Evolutionary conservation across 441 rosid genomes (phyloP), one percentile per base, ranked within the genome.

Genomic region (Manihot esculenta): DNA sequence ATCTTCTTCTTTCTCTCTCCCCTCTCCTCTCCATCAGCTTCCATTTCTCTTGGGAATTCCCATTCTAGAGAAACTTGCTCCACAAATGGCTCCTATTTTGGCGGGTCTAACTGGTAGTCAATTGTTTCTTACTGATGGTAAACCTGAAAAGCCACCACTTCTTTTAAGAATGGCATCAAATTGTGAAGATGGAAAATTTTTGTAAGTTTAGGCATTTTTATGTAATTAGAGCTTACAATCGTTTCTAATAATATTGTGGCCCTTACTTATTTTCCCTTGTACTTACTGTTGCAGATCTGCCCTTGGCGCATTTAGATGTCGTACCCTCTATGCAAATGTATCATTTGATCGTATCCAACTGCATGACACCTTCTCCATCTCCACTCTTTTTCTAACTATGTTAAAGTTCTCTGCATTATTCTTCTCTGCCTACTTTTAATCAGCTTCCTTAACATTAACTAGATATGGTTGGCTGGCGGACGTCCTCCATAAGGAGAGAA

Each of bases 381-480:
- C 48, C 56, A 48, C 12, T 60, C 23, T 60, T 38, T 61, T 73
- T 20, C 65, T 68, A 64, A 21, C 55, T 64, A 55, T 14, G 42
- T 66, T 41, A 47, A 59, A 10, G 42, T 65, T 13, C 33, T 11
- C 30, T 26, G 35, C 23, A n/a, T 35, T 71, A 54, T 65, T 68
- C 33, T 51, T 59, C 56, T 51, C 23, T 51, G 7, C 66, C n/a
- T 69, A 51, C 64, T 10, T 54, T 7, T 64, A 27, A 30, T 48
- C 71, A 30, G 67, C 45, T 79, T 84, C 84, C 80, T 89, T 87
- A 82, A 80, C 85, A 63, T 54, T 42, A 68, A 68, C 68, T 77
- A 91, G 98, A 94, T 79, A 89, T 94, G 96, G 98, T 94, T 71
- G 98, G 98, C 67, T 94, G 98, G 98, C 97, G 98, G 65, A 91